These are phyloP conservation scores for Aquilaria malaccensis DNA, from an alignment of 345 rosid genomes.

Conservation along the genomic window DNA sequence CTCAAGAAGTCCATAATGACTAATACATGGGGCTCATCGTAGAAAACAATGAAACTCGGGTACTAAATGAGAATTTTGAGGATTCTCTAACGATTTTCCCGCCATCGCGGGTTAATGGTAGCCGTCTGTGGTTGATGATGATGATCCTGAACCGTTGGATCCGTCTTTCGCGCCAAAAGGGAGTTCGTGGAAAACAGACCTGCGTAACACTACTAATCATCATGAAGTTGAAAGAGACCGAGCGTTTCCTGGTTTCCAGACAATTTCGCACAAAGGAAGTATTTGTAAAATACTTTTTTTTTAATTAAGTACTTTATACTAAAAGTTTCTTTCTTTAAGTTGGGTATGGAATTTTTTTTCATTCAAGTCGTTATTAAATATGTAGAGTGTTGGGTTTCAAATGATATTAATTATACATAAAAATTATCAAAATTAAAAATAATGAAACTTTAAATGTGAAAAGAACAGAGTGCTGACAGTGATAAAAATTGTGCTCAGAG, in stretches of 20 bases:
- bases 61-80: background rate
- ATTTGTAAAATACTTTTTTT: background rate
- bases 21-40: background rate
- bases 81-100: slow-evolving; percentile 38
- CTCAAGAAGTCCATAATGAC: background rate
- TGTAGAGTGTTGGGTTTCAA: background rate
- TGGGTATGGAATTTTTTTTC: background rate
- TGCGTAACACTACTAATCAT: slow-evolving; percentile 29
- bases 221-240: slow-evolving; percentile 19
- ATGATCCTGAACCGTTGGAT: slow-evolving; percentile 4
- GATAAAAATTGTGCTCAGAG: too few relatives aligned
- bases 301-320: background rate
- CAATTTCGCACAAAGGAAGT: background rate
- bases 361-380: background rate
- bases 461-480: too few relatives aligned
- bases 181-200: background rate
- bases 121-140: slow-evolving; percentile 13
- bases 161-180: background rate
- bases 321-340: background rate
- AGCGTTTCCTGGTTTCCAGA: slow-evolving; percentile 16
- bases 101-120: slow-evolving; percentile 20
- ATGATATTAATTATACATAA: too few relatives aligned
- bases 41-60: background rate
- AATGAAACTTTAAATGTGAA: too few relatives aligned
- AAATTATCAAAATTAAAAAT: too few relatives aligned